These are phyloP conservation scores for Micromonas pusilla DNA, from an alignment of 139 green algal genomes.

Conservation along the genomic window DNA sequence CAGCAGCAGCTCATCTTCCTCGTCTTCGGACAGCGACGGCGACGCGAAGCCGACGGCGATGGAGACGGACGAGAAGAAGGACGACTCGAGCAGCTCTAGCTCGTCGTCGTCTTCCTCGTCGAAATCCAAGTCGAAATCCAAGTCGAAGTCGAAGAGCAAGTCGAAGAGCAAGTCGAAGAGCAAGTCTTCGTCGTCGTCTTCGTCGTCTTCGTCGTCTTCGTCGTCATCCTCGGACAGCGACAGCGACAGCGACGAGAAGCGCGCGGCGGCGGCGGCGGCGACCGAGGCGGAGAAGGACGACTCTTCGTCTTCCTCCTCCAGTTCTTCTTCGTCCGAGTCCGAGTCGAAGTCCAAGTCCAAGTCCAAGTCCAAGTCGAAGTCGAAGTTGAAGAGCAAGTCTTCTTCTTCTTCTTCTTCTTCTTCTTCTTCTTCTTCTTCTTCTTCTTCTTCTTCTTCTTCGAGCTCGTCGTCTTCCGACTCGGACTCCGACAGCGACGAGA, in stretches of 20 bases:
- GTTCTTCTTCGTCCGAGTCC: constrained; percentile 6
- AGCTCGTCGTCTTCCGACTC: not conserved
- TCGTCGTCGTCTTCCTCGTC: too few relatives aligned
- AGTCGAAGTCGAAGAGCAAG: not conserved
- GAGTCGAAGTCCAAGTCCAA: too few relatives aligned
- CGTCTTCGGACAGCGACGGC: too few relatives aligned
- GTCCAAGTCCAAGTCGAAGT: not conserved
- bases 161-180: not conserved
- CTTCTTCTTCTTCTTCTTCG: too few relatives aligned
- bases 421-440: not conserved
- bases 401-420: not conserved
- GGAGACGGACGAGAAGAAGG: not conserved
- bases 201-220: not conserved
- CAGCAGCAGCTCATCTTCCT: too few relatives aligned
- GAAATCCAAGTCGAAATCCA: too few relatives aligned
- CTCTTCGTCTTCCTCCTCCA: not conserved
- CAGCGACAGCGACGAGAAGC: not conserved
- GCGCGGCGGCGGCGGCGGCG: not conserved
- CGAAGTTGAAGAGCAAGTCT: not conserved
- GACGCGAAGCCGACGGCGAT: not conserved
- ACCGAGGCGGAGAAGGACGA: not conserved
- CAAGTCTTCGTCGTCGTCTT: not conserved
- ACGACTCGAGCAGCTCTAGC: not conserved
- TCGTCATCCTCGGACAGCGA: not conserved
- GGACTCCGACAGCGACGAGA: not conserved